phyloP scores from a whole-genome alignment of 2,329 filamentous ascomycete genomes.

The Clarireedia monteithiana region DNA sequence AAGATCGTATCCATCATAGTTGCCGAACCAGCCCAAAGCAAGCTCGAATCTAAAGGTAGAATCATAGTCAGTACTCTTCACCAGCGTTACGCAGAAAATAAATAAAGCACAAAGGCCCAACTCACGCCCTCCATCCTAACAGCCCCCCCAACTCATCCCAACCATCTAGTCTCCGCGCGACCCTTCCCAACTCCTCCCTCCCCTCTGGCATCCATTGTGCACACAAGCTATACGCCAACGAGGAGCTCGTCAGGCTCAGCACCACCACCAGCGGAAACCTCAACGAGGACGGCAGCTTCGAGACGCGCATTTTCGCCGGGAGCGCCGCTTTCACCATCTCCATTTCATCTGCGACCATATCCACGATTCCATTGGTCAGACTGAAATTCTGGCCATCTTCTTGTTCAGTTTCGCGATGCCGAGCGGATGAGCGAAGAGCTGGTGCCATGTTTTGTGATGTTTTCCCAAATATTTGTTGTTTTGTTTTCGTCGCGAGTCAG shows the following conservation, averaged over 20 bases:
- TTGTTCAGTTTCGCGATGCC: neutral
- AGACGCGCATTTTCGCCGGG: neutral
- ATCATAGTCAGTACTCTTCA: constrained; percentile 2
- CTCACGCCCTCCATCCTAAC: constrained; percentile 48
- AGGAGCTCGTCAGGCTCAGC: constrained; percentile 54
- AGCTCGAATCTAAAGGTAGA: constrained; percentile 54
- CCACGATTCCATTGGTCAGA: neutral
- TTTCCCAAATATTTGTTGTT: neutral
- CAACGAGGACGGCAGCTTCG: constrained; percentile 34
- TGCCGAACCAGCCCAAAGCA: constrained; percentile 62
- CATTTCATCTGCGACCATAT: neutral
- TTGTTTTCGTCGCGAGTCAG: neutral
- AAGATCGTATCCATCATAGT: constrained; percentile 67
- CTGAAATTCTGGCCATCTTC: neutral
- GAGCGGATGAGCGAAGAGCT: neutral
- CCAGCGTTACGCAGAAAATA: neutral
- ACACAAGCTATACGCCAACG: constrained; percentile 54
- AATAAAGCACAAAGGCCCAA: constrained; percentile 31
- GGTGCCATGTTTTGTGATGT: neutral
- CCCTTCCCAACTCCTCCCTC: constrained; percentile 49
- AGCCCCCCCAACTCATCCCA: constrained; percentile 52
- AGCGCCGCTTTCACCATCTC: neutral
- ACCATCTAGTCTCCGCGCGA: constrained; percentile 56
- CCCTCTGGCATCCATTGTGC: constrained; percentile 38
- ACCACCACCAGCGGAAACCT: constrained; percentile 46